These are phyloP conservation scores for Lipomyces chichibuensis DNA, from an alignment of 805 yeast species.

Conservation along the genomic window DNA sequence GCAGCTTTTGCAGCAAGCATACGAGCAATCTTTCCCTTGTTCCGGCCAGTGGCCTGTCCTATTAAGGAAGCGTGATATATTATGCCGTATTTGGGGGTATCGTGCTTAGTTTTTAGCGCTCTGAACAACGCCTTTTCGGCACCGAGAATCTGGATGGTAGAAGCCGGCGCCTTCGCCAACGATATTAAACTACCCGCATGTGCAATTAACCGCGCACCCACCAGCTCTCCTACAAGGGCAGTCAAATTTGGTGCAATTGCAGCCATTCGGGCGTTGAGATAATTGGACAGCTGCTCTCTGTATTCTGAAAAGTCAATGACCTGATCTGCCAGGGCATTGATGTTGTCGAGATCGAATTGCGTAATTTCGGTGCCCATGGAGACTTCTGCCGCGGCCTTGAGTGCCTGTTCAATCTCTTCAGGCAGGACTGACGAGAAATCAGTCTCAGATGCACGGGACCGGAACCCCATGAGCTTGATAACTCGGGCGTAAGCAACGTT, in stretches of 20 bases:
- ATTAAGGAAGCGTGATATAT: constrained; percentile 95
- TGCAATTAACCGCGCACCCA: constrained; percentile 97
- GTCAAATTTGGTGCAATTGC: constrained; percentile 98
- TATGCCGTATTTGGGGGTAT: constrained; percentile 97
- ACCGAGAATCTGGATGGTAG: constrained; percentile 96
- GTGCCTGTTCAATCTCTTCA: constrained; percentile 88
- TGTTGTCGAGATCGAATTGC: constrained; percentile 82
- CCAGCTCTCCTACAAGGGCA: constrained; percentile 93
- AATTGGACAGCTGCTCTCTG: constrained; percentile 93
- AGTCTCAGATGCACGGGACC: constrained; percentile 87
- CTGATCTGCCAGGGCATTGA: constrained; percentile 89
- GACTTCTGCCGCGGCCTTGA: constrained; percentile 95
- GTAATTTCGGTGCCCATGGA: constrained; percentile 99
- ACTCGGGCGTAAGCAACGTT: constrained; percentile 96
- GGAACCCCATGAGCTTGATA: constrained; percentile 88
- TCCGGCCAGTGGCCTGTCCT: constrained; percentile 97
- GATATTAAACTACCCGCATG: constrained; percentile 95
- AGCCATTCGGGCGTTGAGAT: constrained; percentile 92
- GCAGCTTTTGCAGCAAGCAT: constrained; percentile 99
- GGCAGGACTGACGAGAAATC: constrained; percentile 90
- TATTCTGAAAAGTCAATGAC: constrained; percentile 94
- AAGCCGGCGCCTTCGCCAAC: constrained; percentile 97
- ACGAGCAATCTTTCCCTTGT: constrained; percentile 98
- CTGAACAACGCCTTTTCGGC: constrained; percentile 99
- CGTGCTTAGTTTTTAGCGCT: constrained; percentile 97